phyloP scores from a whole-genome alignment of 139 green algal species.

The Mesostigma viride region DNA sequence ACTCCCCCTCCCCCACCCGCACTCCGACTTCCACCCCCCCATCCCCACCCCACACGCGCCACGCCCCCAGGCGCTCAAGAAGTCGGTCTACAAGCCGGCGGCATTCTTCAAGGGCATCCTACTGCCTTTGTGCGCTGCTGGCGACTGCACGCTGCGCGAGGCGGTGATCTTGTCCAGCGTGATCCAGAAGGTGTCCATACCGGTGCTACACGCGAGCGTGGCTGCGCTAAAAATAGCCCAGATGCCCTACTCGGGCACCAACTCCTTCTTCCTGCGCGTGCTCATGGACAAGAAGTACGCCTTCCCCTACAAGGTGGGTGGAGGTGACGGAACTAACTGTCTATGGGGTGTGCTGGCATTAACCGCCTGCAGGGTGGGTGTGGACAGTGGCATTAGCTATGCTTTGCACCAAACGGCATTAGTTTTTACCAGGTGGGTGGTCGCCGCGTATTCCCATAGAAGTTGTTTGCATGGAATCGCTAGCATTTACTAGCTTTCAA shows the following conservation, averaged over 20 bases:
- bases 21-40: no score
- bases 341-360: no score
- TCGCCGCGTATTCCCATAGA: no score
- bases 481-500: no score
- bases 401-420: no score
- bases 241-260: constrained; percentile 87
- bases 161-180: constrained; percentile 84
- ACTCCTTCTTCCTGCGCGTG: constrained; percentile 90
- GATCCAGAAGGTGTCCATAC: constrained; percentile 66
- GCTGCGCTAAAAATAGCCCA: constrained; percentile 75
- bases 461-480: no score
- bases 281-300: constrained; percentile 99
- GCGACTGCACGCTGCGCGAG: constrained; percentile 82
- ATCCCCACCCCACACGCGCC: constrained; percentile 3
- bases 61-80: constrained; percentile 84
- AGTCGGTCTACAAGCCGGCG: constrained; percentile 94
- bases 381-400: no score
- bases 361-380: no score
- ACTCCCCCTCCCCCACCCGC: no score
- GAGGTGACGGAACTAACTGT: no score
- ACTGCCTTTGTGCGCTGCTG: constrained; percentile 63
- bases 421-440: no score
- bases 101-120: constrained; percentile 96
- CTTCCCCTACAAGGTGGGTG: constrained; percentile 77
- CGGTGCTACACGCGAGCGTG: constrained; percentile 80